Evolutionary conservation across 805 yeast species (phyloP).

Genomic region (Monosporozyma servazzii): DNA sequence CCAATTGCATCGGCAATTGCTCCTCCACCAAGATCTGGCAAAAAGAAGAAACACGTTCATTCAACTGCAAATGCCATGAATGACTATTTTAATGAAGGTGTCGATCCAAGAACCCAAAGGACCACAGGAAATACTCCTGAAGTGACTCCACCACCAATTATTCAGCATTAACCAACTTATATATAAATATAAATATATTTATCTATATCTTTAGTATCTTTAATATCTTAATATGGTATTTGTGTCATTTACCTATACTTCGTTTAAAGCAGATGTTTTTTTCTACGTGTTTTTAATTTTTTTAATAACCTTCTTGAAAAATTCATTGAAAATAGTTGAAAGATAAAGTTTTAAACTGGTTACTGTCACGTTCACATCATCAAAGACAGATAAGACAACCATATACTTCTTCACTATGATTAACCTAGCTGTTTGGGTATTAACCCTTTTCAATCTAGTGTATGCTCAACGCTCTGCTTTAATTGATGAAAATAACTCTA

Average conservation of each 20-base stretch:
- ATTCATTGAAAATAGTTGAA: neutral
- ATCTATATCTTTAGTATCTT: neutral
- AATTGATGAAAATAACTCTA: neutral
- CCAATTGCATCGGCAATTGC: neutral
- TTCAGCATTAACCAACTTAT: neutral
- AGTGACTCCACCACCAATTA: conserved; percentile 10
- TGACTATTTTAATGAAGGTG: conserved; percentile 28
- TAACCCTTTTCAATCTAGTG: neutral
- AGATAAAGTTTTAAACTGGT: neutral
- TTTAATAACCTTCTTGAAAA: neutral
- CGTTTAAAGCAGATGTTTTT: too few relatives aligned
- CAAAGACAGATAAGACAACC: too few relatives aligned
- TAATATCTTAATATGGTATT: neutral
- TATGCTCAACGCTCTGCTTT: neutral
- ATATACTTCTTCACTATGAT: neutral
- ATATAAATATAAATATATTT: neutral
- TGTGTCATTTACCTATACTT: neutral
- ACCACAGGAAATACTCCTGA: neutral
- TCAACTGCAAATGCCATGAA: conserved; percentile 11
- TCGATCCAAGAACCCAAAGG: conserved; percentile 11
- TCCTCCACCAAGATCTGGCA: conserved; percentile 10
- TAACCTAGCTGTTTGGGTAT: neutral
- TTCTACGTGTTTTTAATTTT: neutral
- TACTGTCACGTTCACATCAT: neutral
- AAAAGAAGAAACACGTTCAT: conserved; percentile 10